phyloP scores from a whole-genome alignment of 306 rosid genomes.

The Hippophae tibetana region DNA sequence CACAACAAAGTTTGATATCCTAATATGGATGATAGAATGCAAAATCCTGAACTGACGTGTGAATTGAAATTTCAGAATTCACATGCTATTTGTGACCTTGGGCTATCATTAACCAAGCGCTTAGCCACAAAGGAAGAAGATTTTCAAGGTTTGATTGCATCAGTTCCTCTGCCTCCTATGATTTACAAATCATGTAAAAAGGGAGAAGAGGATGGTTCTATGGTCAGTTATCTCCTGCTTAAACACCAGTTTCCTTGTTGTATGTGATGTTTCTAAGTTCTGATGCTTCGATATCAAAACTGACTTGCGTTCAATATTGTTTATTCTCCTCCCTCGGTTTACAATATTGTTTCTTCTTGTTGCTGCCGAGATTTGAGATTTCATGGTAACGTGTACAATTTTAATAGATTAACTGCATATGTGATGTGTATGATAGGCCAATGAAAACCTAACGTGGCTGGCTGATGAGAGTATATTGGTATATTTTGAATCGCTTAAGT shows the following conservation, averaged over 20 bases:
- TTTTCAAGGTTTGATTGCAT: constrained; percentile 40
- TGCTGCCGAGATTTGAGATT: not conserved
- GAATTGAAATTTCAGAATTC: constrained; percentile 57
- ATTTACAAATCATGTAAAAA: constrained; percentile 62
- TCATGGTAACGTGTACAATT: not conserved
- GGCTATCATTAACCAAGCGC: constrained; percentile 63
- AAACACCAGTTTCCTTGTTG: not conserved
- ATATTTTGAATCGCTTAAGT: constrained; percentile 81
- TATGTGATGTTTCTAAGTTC: not conserved
- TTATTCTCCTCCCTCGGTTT: no score
- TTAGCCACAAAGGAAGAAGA: constrained; percentile 54
- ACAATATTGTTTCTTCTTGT: not conserved
- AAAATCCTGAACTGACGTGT: constrained; percentile 18
- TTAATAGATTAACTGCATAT: constrained; percentile 8
- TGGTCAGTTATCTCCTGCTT: constrained; percentile 35
- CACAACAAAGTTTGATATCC: no score
- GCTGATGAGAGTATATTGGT: constrained; percentile 55
- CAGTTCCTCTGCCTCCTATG: constrained; percentile 56
- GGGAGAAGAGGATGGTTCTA: constrained; percentile 58
- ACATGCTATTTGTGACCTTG: constrained; percentile 87
- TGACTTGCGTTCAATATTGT: no score
- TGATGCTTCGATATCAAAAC: no score
- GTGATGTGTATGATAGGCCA: constrained; percentile 32
- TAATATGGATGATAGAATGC: not conserved
- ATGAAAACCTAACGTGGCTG: constrained; percentile 62